Evolutionary conservation across 2,329 filamentous ascomycete species (phyloP).

Genomic region (Aspergillus aculeatus): DNA sequence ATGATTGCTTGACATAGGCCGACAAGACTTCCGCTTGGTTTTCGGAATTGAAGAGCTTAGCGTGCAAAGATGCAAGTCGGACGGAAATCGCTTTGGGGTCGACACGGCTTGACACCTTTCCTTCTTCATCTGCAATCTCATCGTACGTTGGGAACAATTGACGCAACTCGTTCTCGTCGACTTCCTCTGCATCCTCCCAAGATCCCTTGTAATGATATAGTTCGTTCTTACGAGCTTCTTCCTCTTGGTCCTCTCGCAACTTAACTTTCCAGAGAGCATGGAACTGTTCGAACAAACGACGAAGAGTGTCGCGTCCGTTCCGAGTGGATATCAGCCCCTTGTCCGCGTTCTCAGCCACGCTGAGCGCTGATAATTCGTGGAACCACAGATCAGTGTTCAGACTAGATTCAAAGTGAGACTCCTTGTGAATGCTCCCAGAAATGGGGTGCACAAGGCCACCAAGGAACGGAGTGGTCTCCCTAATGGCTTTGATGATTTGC

Average conservation of each 20-base stretch:
- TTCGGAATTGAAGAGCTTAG: conserved; percentile 40
- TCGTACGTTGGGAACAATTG: conserved; percentile 80
- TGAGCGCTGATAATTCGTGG: conserved; percentile 39
- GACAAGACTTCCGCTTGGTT: conserved; percentile 31
- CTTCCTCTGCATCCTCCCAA: conserved; percentile 71
- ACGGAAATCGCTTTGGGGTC: conserved; percentile 58
- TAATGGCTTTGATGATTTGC: conserved; percentile 30
- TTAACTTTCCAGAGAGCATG: conserved; percentile 79
- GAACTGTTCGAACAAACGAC: conserved; percentile 67
- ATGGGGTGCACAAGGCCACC: conserved; percentile 28
- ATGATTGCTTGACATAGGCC: conserved; percentile 36
- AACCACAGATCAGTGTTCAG: conserved; percentile 36
- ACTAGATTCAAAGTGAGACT: conserved; percentile 17
- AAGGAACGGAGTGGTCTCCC: conserved; percentile 41
- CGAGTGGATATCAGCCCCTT: conserved; percentile 38
- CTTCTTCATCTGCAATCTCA: conserved; percentile 48
- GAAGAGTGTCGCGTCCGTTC: conserved; percentile 55
- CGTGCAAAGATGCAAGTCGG: conserved; percentile 61
- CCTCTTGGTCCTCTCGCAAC: conserved; percentile 72
- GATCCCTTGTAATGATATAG: conserved; percentile 82
- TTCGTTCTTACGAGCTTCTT: conserved; percentile 70
- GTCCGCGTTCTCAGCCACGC: conserved; percentile 35
- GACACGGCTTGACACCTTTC: conserved; percentile 26
- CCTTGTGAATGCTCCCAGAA: conserved; percentile 9
- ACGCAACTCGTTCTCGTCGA: conserved; percentile 71